These are phyloP conservation scores for Saccharomycopsis lassenensis DNA, from an alignment of 805 yeast species.

Conservation along the genomic window DNA sequence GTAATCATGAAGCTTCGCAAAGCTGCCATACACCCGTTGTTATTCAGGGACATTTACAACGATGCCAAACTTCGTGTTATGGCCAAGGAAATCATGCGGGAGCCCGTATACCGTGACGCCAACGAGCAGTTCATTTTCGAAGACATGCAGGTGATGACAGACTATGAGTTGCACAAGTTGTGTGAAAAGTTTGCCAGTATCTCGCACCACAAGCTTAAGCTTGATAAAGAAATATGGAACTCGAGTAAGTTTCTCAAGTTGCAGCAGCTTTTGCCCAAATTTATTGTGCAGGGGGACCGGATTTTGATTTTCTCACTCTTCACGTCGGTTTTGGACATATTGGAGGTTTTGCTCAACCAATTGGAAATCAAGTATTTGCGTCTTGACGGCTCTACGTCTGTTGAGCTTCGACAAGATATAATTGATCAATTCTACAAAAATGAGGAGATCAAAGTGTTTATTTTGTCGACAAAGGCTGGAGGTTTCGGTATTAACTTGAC, in stretches of 20 bases:
- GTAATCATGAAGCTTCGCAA: slow-evolving; percentile 83
- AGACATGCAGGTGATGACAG: slow-evolving; percentile 94
- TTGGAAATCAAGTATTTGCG: slow-evolving; percentile 64
- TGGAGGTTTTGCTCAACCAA: slow-evolving; percentile 62
- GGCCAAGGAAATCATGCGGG: slow-evolving; percentile 72
- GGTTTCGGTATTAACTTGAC: slow-evolving; percentile 97
- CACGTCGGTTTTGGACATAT: slow-evolving; percentile 82
- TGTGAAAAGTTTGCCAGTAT: slow-evolving; percentile 68
- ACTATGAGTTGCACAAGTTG: slow-evolving; percentile 69
- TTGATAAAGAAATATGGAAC: slow-evolving; percentile 42
- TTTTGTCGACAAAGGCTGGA: slow-evolving; percentile 93
- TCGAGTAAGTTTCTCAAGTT: slow-evolving; percentile 69
- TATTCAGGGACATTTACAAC: slow-evolving; percentile 58
- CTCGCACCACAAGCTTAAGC: slow-evolving; percentile 39
- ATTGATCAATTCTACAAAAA: slow-evolving; percentile 86
- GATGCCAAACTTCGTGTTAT: slow-evolving; percentile 48
- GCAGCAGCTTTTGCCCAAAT: slow-evolving; percentile 42
- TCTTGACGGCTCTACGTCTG: slow-evolving; percentile 89
- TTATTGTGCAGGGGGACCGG: slow-evolving; percentile 48
- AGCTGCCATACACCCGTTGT: slow-evolving; percentile 84
- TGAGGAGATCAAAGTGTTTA: slow-evolving; percentile 68
- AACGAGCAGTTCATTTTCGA: slow-evolving; percentile 69
- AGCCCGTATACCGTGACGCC: slow-evolving; percentile 71
- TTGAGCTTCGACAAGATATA: slow-evolving; percentile 83
- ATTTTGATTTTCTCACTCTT: slow-evolving; percentile 81